Evolutionary conservation across 345 rosid species (phyloP).

Genomic region (Acer yangbiense): DNA sequence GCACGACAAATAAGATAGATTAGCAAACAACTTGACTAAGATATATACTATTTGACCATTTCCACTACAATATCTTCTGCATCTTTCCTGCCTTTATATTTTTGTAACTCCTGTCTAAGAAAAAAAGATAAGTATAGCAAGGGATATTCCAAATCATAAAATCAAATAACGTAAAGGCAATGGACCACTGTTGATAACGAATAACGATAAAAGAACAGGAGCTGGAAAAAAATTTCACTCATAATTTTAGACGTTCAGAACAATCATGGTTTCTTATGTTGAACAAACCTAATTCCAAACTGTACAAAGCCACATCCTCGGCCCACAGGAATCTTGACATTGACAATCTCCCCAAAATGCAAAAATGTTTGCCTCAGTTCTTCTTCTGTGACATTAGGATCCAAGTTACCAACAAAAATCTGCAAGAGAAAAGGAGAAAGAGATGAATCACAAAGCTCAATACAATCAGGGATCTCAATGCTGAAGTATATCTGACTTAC

Average conservation of each 20-base stretch:
- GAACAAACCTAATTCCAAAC: constrained; percentile 65
- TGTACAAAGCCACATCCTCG: constrained; percentile 94
- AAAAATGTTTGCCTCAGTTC: constrained; percentile 74
- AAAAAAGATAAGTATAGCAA: constrained; percentile 9
- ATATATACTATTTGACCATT: background rate
- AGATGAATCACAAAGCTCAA: constrained; percentile 7
- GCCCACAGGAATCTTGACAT: constrained; percentile 81
- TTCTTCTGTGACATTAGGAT: constrained; percentile 81
- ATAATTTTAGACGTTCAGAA: background rate
- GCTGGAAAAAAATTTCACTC: background rate
- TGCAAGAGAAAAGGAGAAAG: constrained; percentile 40
- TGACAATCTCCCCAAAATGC: constrained; percentile 72
- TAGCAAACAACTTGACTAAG: constrained; percentile 10
- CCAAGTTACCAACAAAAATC: constrained; percentile 81
- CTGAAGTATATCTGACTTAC: constrained; percentile 43
- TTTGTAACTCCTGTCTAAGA: constrained; percentile 20
- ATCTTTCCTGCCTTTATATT: constrained; percentile 14
- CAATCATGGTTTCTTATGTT: background rate
- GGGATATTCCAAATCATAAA: constrained; percentile 11
- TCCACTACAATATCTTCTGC: constrained; percentile 15
- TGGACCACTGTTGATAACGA: background rate
- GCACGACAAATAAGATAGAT: constrained; percentile 1
- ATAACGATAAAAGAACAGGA: too few species aligned
- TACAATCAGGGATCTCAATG: background rate
- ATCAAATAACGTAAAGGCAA: background rate